Percentiles rank a stretch among this genome's conserved stretches.
Evolutionary conservation across 2,329 filamentous ascomycete species (phyloP).

Genomic region (Monosporascus sp.): DNA sequence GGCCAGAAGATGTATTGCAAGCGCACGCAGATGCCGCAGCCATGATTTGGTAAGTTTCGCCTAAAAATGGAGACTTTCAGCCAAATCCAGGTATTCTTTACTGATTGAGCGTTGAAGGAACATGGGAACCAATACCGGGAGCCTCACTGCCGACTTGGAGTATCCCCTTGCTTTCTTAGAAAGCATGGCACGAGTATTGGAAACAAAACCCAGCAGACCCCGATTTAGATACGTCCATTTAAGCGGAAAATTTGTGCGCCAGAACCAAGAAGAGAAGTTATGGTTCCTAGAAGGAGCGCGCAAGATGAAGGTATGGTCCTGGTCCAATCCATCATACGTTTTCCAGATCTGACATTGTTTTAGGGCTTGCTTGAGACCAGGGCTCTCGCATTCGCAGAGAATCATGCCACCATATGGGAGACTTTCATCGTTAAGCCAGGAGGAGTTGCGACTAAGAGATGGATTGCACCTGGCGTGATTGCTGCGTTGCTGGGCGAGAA

Average conservation of each 20-base stretch:
- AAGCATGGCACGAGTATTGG: slow-evolving; percentile 12
- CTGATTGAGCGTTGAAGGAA: slow-evolving; percentile 6
- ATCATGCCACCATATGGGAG: slow-evolving; percentile 11
- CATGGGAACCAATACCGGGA: slow-evolving; percentile 20
- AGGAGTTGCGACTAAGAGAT: slow-evolving; percentile 7
- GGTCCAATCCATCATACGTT: background rate
- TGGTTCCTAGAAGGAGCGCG: slow-evolving; percentile 21
- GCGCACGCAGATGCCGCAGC: slow-evolving; percentile 20
- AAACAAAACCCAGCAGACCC: slow-evolving; percentile 3
- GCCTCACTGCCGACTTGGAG: slow-evolving; percentile 13
- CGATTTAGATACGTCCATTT: slow-evolving; percentile 27
- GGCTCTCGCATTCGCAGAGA: slow-evolving; percentile 15
- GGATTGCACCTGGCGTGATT: slow-evolving; percentile 5
- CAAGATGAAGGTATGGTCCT: slow-evolving; percentile 18
- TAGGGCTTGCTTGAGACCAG: slow-evolving; percentile 17
- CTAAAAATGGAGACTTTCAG: background rate
- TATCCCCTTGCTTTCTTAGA: slow-evolving; percentile 19
- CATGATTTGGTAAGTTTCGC: slow-evolving; percentile 22
- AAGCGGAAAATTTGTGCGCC: slow-evolving; percentile 28
- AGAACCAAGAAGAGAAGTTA: slow-evolving; percentile 25
- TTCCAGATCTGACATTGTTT: background rate
- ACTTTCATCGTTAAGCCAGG: slow-evolving; percentile 16
- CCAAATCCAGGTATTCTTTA: background rate
- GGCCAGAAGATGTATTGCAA: slow-evolving; percentile 19
- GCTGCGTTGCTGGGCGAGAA: slow-evolving; percentile 13